Conservation (phyloP, 192 early-diverging fungal genomes). For the Funneliformis geosporum region DNA sequence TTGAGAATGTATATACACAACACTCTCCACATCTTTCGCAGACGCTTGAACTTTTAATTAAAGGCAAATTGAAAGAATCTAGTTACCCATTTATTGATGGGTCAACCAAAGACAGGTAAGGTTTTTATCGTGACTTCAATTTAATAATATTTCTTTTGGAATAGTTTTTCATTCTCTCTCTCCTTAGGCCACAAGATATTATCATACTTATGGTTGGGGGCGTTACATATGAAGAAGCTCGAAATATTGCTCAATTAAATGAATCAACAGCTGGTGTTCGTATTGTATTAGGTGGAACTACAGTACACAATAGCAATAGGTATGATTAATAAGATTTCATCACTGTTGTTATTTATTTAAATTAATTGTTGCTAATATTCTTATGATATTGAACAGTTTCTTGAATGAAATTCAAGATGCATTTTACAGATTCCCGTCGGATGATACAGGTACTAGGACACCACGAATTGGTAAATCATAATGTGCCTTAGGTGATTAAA, state of each 20-base stretch:
- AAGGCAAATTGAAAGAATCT: slow-evolving; percentile 76
- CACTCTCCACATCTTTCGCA: slow-evolving; percentile 85
- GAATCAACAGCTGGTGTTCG: slow-evolving; percentile 72
- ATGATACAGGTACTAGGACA: not conserved
- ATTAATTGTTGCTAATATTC: not conserved
- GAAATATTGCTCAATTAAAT: slow-evolving; percentile 85
- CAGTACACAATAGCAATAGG: slow-evolving; percentile 80
- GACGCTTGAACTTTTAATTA: slow-evolving; percentile 75
- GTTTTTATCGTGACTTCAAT: not conserved
- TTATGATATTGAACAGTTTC: slow-evolving; percentile 23
- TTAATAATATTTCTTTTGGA: no score
- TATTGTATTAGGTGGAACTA: slow-evolving; percentile 90
- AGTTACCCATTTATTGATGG: slow-evolving; percentile 81
- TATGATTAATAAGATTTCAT: slow-evolving; percentile 31
- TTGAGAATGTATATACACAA: slow-evolving; percentile 99
- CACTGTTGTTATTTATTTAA: not conserved
- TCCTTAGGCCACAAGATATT: slow-evolving; percentile 87
- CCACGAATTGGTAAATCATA: slow-evolving; percentile 10
- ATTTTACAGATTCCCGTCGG: slow-evolving; percentile 5
- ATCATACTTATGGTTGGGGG: slow-evolving; percentile 97
- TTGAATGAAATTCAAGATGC: slow-evolving; percentile 36
- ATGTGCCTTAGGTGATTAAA: no score
- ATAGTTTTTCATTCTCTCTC: not conserved
- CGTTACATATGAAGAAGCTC: slow-evolving; percentile 90
- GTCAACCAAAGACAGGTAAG: slow-evolving; percentile 54